Base-by-base conservation (phyloP, 2,329 filamentous ascomycete genomes). In the Epichloe gansuensis region DNA sequence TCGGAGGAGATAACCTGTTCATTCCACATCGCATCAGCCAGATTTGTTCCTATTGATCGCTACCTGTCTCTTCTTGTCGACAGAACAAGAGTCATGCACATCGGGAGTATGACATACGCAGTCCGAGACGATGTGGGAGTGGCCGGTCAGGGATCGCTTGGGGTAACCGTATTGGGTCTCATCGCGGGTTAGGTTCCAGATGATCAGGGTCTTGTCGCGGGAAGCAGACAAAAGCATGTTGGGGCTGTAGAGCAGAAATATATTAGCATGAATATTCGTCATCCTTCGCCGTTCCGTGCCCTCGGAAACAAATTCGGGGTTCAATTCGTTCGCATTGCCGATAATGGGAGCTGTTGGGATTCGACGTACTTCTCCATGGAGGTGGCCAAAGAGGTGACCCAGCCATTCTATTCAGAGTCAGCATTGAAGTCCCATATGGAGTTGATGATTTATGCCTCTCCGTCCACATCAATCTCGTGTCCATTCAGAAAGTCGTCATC, bases 81-180 rank as follows among this genome's bases (percentile, higher is more conserved):
- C 31, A 9, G 23, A 27, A 7, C n/a, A 21, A 35, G 25, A 15
- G 27, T 13, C 44, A 13, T 12, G 34, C 6, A 15, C 12, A 45
- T 53, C 49, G 44, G 34, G 42, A 45, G 38, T 56, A 54, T 59
- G 69, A 87, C 88, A 67, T 93, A 95, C 93, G 78, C 93, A 97
- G 86, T 98, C 93, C 74, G 93, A 97, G 72, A 98, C 90, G 74
- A 98, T 98, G 85, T 98, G 93, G 61, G 90, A 96, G 83, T 98
- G 93, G 70, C 93, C 93, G 78, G 94, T 85, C 65, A 98, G 89
- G 71, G 89, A 94, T 77, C 93, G 86, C 85, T 98, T 97, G 71
- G 93, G 93, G 82, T 95, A 95, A 67, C 93, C 93, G 82, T 97
- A 98, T 71, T 88, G 85, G 72, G 84, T 84, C 79, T 97, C 93